Evolutionary conservation across 129 eudicot species (phyloP), one percentile per base, ranked within the genome.

Genomic region (Kitagawia praeruptora): DNA sequence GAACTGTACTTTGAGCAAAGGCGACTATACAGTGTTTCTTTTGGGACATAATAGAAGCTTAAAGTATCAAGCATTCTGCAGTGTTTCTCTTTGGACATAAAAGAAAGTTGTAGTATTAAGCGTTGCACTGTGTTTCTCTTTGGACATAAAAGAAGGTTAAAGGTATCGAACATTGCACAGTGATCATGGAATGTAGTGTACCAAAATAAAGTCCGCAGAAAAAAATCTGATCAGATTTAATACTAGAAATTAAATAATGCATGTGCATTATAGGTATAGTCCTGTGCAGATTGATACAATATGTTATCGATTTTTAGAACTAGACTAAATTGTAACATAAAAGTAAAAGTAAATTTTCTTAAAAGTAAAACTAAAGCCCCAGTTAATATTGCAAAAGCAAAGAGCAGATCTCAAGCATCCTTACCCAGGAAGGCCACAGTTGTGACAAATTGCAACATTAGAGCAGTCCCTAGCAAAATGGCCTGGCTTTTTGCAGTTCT

Each of bases 401-500:
- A 70, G 25, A 39, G 27, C 44, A 58, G 31, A 80, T 58, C 40
- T 73, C 51, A 49, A 79, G 51, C 44, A 74, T 76, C 75, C 85
- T 88, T 87, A 93, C 98, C 97, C 97, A 3, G 98, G 96, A 83
- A 93, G 97, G 71, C 98, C 98, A 78, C 97, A 93, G 74, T 91
- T 91, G 86, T 89, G 96, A 81, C 98, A 93, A 74, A 93, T 89
- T 76, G 96, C 98, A 61, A 87, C 97, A 81, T 88, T 93, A 61
- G 98, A 90, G 91, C 97, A 93, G 76, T 93, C 98, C 85, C 98
- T 87, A 53, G 97, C 98, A 86, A 82, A 93, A 83, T 93, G 98
- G 76, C 98, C 98, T 5, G 97, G 97, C 56, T 93, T 85, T 81
- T 88, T 93, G 89, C 97, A 93, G 78, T 93, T 93, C 84, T 93